Percentiles rank a stretch among this genome's conserved stretches.
Conservation (phyloP, 345 rosid genomes). For the Pugionium dolabratum region DNA sequence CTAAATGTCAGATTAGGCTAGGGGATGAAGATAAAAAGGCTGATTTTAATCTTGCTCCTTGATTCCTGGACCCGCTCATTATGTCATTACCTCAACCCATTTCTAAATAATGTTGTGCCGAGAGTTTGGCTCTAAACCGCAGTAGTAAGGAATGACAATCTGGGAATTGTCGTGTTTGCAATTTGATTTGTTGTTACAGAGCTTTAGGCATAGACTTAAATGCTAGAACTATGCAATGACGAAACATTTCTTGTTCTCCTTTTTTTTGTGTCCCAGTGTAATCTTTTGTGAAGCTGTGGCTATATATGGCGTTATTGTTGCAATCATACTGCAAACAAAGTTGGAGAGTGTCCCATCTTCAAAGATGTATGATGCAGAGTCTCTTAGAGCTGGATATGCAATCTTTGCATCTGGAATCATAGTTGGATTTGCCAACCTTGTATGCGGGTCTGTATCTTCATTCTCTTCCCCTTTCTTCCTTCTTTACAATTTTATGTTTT, state of each 20-base stretch:
- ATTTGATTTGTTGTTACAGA: conserved; percentile 20
- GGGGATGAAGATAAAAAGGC: not conserved
- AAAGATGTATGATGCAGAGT: conserved; percentile 74
- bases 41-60: not conserved
- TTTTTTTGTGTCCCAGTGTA: conserved; percentile 79
- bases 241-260: conserved; percentile 19
- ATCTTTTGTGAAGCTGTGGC: conserved; percentile 99
- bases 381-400: conserved; percentile 99
- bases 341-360: conserved; percentile 86
- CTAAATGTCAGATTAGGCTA: not conserved
- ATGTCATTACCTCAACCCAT: not conserved
- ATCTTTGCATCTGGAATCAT: conserved; percentile 98
- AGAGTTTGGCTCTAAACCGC: not conserved
- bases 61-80: not conserved
- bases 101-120: not conserved
- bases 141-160: not conserved
- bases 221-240: conserved; percentile 12
- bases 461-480: conserved; percentile 15
- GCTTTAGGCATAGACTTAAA: not conserved
- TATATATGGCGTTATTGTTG: conserved; percentile 96
- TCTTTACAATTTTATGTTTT: not conserved
- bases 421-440: conserved; percentile 98
- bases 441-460: conserved; percentile 79
- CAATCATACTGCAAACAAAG: conserved; percentile 95
- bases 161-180: conserved; percentile 6